These are phyloP conservation scores for Penicillium concentricum DNA, from an alignment of 2,329 filamentous ascomycete species.

Conservation along the genomic window DNA sequence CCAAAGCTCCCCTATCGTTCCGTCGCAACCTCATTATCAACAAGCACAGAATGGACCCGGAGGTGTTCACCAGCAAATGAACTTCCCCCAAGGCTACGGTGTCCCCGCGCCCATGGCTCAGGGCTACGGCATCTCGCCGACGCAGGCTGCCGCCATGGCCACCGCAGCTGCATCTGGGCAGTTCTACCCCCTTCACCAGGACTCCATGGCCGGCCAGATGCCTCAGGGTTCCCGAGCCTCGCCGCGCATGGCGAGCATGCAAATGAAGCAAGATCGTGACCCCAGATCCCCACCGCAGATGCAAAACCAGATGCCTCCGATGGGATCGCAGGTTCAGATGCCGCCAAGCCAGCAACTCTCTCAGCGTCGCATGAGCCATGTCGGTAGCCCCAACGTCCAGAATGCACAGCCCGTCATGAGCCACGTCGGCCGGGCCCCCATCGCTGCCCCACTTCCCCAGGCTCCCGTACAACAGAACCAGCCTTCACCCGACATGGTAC, in stretches of 20 bases:
- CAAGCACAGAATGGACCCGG: constrained; percentile 61
- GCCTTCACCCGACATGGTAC: constrained; percentile 76
- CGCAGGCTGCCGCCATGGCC: constrained; percentile 89
- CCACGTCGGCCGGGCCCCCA: constrained; percentile 58
- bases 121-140: constrained; percentile 73
- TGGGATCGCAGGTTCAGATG: constrained; percentile 50
- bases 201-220: constrained; percentile 64
- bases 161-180: constrained; percentile 89
- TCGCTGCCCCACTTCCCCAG: constrained; percentile 52
- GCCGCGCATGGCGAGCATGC: constrained; percentile 69
- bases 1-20: constrained; percentile 76
- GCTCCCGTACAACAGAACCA: constrained; percentile 64
- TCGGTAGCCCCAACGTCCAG: constrained; percentile 71
- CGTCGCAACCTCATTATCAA: constrained; percentile 70
- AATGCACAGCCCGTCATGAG: constrained; percentile 75
- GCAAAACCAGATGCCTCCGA: constrained; percentile 56
- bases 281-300: constrained; percentile 76
- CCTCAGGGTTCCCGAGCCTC: constrained; percentile 61
- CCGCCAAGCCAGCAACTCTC: constrained; percentile 59
- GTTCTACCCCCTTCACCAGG: constrained; percentile 71
- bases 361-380: constrained; percentile 70
- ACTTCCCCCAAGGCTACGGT: constrained; percentile 76
- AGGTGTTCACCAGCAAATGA: constrained; percentile 66
- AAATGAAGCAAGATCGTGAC: constrained; percentile 70
- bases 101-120: constrained; percentile 72